phyloP scores from a whole-genome alignment of 1,284 basidiomycete species.

The Crucibulum cyathiforme region DNA sequence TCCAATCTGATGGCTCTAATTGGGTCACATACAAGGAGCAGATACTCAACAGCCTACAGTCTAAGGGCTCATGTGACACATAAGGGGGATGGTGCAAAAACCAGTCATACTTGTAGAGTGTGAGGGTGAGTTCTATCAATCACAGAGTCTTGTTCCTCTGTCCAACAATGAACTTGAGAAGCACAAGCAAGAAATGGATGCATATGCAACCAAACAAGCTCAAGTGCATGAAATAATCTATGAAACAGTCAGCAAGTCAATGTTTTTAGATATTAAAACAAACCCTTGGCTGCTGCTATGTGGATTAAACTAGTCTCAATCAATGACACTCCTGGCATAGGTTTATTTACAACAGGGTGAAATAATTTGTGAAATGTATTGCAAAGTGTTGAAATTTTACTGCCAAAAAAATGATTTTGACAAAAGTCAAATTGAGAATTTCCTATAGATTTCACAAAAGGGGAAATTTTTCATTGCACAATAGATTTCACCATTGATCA shows the following conservation, averaged over 20 bases:
- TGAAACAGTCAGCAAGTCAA: conserved; percentile 19
- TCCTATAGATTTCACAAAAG: too few relatives aligned
- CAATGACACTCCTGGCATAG: too few relatives aligned
- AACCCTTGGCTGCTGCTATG: conserved; percentile 12
- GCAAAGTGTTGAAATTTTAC: too few relatives aligned
- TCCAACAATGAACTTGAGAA: conserved; percentile 26
- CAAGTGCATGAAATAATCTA: conserved; percentile 30
- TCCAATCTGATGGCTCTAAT: conserved; percentile 38
- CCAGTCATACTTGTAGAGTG: conserved; percentile 13
- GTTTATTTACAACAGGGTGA: too few relatives aligned
- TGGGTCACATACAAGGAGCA: conserved; percentile 39
- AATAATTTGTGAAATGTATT: too few relatives aligned
- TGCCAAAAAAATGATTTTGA: too few relatives aligned
- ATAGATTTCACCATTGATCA: too few relatives aligned
- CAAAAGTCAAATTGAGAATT: too few relatives aligned
- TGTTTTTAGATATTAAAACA: conserved; percentile 25
- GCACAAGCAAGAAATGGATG: conserved; percentile 19
- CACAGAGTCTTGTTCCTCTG: conserved; percentile 1
- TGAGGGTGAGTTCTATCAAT: conserved; percentile 10
- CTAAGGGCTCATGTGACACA: conserved; percentile 27
- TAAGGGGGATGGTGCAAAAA: conserved; percentile 25
- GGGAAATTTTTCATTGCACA: too few relatives aligned
- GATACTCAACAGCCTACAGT: conserved; percentile 20
- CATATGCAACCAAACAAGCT: conserved; percentile 28
- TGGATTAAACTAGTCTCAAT: conserved; percentile 26